Base-by-base conservation (phyloP, 2,329 filamentous ascomycete genomes). In the Pestalotiopsis sp. region DNA sequence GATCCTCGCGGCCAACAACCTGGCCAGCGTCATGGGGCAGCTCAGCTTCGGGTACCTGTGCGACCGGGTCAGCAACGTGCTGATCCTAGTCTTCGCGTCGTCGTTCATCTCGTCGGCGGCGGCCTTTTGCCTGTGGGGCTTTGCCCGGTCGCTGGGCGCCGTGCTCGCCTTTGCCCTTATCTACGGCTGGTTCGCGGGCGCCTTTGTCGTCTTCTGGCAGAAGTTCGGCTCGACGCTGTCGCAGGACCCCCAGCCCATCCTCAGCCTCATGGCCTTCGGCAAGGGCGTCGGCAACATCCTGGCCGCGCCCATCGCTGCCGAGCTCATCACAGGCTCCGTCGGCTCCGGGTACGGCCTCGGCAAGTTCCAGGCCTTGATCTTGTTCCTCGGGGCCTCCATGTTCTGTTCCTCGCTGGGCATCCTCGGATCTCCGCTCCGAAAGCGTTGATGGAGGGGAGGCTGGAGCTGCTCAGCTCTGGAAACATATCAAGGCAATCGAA, bases 161-260 rank as follows among this genome's bases (percentile, higher is more conserved):
- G 76, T 92, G 40, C 86, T 89, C 27, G 72, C 88, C 7, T 92
- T 90, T 76, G 87, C 89, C 41, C 78, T 91, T 20, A 80, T 85
- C 4, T 92, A 90, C 73, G 91, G 90, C 0, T 82, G 92, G 72
- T 92, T 91, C 67, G 90, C 90, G 0, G 88, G 90, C 0, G 86
- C 87, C 0, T 92, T 89, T 74, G 87, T 87, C 2, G 86, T 87
- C 0, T 87, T 89, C 0, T 92, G 90, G 89, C 83, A 86, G 2
- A 77, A 75, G 57, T 77, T 78, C 62, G 75, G 76, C 7, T 68
- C 73, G 0, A 68, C 73, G 13, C 69, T 78, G 2, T 75, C 75
- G 0, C 75, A 77, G 11, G 76, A 78, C 61, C 76, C 76, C 0
- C 70, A 72, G 13, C 72, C 71, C 0, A 72, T 76, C 0, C 75